Percentiles rank a stretch among this genome's conserved stretches.
phyloP scores from a whole-genome alignment of 805 yeast genomes.

The Myxozyma kluyveri region DNA sequence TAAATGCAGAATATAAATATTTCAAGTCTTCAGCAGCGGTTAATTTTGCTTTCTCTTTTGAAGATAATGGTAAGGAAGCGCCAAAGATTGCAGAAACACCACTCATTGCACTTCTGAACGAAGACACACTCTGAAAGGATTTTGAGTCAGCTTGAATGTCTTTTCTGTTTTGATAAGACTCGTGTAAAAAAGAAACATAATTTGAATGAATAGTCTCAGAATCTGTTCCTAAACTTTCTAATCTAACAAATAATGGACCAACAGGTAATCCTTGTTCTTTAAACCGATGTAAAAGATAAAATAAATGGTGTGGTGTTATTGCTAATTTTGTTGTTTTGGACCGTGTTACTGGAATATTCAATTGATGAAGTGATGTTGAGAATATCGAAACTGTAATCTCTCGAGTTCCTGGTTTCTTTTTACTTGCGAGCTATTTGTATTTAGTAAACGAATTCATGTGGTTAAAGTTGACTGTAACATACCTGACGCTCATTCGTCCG shows the following conservation, averaged over 20 bases:
- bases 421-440: conserved; percentile 12
- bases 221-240: conserved; percentile 50
- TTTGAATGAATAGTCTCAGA: conserved; percentile 50
- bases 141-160: conserved; percentile 30
- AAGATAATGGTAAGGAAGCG: conserved; percentile 31
- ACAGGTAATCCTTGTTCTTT: conserved; percentile 49
- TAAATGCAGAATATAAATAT: conserved; percentile 60
- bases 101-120: conserved; percentile 42
- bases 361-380: conserved; percentile 7
- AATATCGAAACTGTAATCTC: conserved; percentile 10
- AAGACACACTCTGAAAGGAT: conserved; percentile 31
- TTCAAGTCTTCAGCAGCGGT: conserved; percentile 35
- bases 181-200: conserved; percentile 54
- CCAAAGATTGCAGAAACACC: conserved; percentile 46
- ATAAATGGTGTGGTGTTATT: conserved; percentile 62
- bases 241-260: conserved; percentile 60
- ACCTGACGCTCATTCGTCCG: conserved; percentile 35
- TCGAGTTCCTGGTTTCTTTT: conserved; percentile 5
- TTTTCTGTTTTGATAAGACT: conserved; percentile 16
- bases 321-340: conserved; percentile 42
- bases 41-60: conserved; percentile 27
- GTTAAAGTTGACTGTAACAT: conserved; percentile 2
- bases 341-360: conserved; percentile 11
- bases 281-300: conserved; percentile 57
- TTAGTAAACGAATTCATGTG: neutral